Base-by-base conservation (phyloP, 2,329 filamentous ascomycete species). In the Herpotrichia juniperi region DNA sequence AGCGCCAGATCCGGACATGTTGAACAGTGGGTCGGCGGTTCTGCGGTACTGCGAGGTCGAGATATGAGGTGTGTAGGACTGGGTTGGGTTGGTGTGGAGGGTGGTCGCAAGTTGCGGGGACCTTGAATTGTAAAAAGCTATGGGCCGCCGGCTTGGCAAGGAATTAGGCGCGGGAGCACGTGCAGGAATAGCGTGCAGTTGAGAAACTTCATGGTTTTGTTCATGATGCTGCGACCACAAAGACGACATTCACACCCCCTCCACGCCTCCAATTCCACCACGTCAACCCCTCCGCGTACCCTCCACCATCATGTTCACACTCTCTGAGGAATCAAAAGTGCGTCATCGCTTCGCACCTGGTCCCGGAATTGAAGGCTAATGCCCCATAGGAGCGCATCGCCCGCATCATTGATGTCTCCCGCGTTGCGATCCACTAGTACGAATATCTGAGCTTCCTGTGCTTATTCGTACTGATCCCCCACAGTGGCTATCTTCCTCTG, bases 241-340 rank as follows among this genome's bases (percentile, higher is more conserved):
- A 24, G 26, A 44, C 48, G 30, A 35, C 48, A 24, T 4, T 25
- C 28, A 19, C 35, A n/a, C 21, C 8, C n/a, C 40, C 8, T 19
- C 40, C 26, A 14, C 39, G 39, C 9, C 16, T 39, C 24, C 48
- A 37, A 42, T 37, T 40, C 37, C 39, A 21, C 17, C 50, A 25
- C n/a, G n/a, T n/a, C n/a, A n/a, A n/a, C n/a, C n/a, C 26, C 46
- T 22, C 45, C 3, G 42, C 35, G 14, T 19, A 19, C 30, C 44
- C 32, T 24, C 30, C 26, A 37, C 50, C 62, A 82, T 75, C 73
- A 82, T 85, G 69, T 71, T 68, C 54, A 58, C 81, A 83, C 87
- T 97, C 63, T 97, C 94, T 46, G 94, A 99, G 79, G 94, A 99
- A 81, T 92, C 93, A 72, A 97, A 97, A 89, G 93, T 96, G 73